Evolutionary conservation across 768 basidiomycete genomes (phyloP).

Genomic region (Russula abietina): DNA sequence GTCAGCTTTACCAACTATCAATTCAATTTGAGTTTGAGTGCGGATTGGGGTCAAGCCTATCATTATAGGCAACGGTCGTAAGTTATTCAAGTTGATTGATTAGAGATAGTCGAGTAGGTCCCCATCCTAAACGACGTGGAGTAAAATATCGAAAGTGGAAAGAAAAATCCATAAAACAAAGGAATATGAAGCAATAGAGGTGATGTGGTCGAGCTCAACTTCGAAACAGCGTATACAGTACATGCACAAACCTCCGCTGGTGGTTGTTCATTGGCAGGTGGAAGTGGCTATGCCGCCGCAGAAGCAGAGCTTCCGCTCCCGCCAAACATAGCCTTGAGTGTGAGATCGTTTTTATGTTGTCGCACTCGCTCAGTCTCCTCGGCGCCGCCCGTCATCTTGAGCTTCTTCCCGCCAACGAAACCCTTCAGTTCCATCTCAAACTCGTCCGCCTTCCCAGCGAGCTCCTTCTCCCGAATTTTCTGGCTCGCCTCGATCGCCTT

Average conservation of each 20-base stretch:
- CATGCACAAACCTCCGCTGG: not conserved
- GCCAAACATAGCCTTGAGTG: constrained; percentile 85
- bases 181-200: constrained; percentile 7
- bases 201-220: not conserved
- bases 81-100: no score
- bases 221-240: not conserved
- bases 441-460: constrained; percentile 68
- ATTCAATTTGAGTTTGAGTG: no score
- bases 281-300: not conserved
- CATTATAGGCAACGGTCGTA: no score
- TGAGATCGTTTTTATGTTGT: constrained; percentile 76
- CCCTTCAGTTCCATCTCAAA: constrained; percentile 78
- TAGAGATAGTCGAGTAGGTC: no score
- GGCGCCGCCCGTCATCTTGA: constrained; percentile 94
- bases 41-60: no score
- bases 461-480: constrained; percentile 70
- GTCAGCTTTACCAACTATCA: no score
- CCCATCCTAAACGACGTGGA: no score
- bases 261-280: no score
- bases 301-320: constrained; percentile 25
- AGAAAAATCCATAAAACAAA: not conserved
- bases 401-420: constrained; percentile 81
- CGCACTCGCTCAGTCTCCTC: constrained; percentile 87
- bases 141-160: no score
- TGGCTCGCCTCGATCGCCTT: constrained; percentile 91